A percentile compares a stretch with the other conserved stretches of the same genome.
phyloP scores from a whole-genome alignment of 1,139 yeast species.

The Groenewaldozyma sp. region DNA sequence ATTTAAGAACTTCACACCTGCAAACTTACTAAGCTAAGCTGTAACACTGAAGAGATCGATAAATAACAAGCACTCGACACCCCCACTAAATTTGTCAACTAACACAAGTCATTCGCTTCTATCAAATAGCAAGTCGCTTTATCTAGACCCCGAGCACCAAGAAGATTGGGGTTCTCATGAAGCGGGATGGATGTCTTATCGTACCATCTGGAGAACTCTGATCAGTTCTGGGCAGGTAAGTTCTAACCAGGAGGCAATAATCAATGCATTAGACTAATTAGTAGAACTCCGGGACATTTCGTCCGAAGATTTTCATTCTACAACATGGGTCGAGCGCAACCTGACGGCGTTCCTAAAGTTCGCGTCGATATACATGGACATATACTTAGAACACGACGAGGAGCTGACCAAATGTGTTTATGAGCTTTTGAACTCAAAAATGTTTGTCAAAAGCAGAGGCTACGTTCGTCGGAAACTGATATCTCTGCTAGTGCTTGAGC shows the following conservation, averaged over 20 bases:
- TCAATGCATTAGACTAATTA: neutral
- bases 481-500: conserved; percentile 19
- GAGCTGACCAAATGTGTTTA: conserved; percentile 26
- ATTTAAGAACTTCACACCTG: too few relatives aligned
- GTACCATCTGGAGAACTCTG: conserved; percentile 22
- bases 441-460: conserved; percentile 25
- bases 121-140: neutral
- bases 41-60: too few relatives aligned
- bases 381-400: conserved; percentile 22
- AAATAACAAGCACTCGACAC: neutral
- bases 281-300: conserved; percentile 21
- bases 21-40: neutral
- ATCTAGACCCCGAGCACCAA: neutral
- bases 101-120: neutral
- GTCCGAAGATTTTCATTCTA: conserved; percentile 22
- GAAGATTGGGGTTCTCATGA: neutral
- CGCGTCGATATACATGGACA: conserved; percentile 24
- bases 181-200: conserved; percentile 21
- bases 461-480: conserved; percentile 27
- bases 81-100: neutral
- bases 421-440: conserved; percentile 23
- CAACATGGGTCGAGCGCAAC: conserved; percentile 19
- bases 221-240: conserved; percentile 26
- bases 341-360: conserved; percentile 22
- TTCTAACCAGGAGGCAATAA: neutral